Evolutionary conservation across 805 yeast species (phyloP).

Genomic region (Kodamaea kaohsiungensis): DNA sequence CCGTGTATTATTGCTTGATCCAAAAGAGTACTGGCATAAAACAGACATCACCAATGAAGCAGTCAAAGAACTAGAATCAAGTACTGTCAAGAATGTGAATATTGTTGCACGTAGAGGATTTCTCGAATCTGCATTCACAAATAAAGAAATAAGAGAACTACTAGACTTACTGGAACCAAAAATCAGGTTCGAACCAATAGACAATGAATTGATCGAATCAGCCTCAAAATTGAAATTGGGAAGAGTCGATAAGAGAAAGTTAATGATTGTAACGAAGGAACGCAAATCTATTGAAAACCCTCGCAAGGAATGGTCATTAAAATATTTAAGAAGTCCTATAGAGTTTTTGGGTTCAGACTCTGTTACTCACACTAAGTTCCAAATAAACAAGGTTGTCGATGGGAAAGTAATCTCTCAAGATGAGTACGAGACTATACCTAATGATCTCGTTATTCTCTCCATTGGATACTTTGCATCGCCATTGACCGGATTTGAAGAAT

Average conservation of each 20-base stretch:
- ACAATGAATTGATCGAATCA: slow-evolving; percentile 30
- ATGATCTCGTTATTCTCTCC: slow-evolving; percentile 74
- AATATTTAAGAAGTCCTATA: slow-evolving; percentile 68
- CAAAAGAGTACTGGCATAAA: slow-evolving; percentile 52
- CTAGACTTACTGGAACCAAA: slow-evolving; percentile 57
- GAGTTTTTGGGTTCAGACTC: slow-evolving; percentile 44
- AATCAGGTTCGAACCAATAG: slow-evolving; percentile 44
- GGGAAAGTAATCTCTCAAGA: slow-evolving; percentile 44
- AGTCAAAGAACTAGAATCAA: slow-evolving; percentile 47
- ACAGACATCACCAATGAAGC: slow-evolving; percentile 79
- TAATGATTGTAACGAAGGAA: slow-evolving; percentile 48
- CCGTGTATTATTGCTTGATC: slow-evolving; percentile 64
- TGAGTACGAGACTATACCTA: slow-evolving; percentile 30
- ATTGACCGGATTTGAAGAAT: slow-evolving; percentile 54
- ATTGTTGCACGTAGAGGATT: slow-evolving; percentile 88
- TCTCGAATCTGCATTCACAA: slow-evolving; percentile 84
- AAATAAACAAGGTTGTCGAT: slow-evolving; percentile 44
- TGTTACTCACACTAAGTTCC: slow-evolving; percentile 48
- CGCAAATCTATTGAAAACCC: not conserved
- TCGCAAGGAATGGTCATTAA: slow-evolving; percentile 58
- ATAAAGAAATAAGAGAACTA: slow-evolving; percentile 86
- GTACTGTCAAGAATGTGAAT: slow-evolving; percentile 62
- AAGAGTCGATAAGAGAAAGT: slow-evolving; percentile 63
- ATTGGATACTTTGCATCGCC: slow-evolving; percentile 81
- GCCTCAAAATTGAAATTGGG: slow-evolving; percentile 37